These are phyloP conservation scores for Globisporangium emineosum DNA, from an alignment of 352 stramenopile species.

Conservation along the genomic window DNA sequence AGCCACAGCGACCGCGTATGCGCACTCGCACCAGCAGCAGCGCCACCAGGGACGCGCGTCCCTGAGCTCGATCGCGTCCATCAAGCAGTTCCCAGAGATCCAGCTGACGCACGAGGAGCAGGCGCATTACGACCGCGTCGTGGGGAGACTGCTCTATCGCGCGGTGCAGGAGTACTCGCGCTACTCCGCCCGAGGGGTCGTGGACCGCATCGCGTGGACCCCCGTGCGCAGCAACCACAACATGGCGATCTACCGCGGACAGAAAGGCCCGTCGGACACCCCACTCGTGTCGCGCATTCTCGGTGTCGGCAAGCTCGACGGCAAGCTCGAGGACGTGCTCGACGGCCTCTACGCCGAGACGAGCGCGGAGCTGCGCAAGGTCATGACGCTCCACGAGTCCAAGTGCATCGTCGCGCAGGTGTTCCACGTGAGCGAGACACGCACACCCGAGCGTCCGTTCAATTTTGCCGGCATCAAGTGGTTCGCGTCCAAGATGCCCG, in stretches of 20 bases:
- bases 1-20: background rate
- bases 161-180: background rate
- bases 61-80: background rate
- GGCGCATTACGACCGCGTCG: background rate
- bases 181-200: background rate
- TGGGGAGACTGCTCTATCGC: background rate
- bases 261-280: conserved; percentile 5
- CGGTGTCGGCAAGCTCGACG: conserved; percentile 12
- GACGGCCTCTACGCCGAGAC: conserved; percentile 39
- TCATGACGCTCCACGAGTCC: conserved; percentile 29
- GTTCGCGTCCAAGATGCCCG: conserved; percentile 28
- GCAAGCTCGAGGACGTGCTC: conserved; percentile 34
- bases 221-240: conserved; percentile 14
- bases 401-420: conserved; percentile 27
- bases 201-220: conserved; percentile 17
- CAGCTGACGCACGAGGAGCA: background rate
- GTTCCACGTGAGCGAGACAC: conserved; percentile 29
- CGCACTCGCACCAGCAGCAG: background rate
- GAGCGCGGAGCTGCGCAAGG: conserved; percentile 30
- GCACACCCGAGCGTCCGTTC: conserved; percentile 28
- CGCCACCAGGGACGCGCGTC: background rate
- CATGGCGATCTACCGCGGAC: conserved; percentile 18
- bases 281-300: conserved; percentile 15
- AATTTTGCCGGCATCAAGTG: conserved; percentile 52
- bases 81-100: background rate